A percentile compares a stretch with the other conserved stretches of the same genome.
Evolutionary conservation across 176 grass and related monocot genomes (phyloP).

Genomic region (Oryza punctata): DNA sequence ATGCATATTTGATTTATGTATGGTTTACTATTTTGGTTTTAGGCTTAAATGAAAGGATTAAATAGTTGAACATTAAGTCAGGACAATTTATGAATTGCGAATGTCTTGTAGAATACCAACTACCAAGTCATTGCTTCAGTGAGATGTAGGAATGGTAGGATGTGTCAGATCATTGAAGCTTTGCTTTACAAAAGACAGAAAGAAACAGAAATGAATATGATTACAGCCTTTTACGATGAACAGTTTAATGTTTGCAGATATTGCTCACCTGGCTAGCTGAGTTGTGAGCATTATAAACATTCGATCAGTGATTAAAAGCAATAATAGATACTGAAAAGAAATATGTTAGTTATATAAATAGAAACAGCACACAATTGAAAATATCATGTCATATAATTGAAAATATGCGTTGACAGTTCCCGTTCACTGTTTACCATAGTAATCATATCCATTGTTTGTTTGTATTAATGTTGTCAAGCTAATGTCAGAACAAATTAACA

Average conservation of each 20-base stretch:
- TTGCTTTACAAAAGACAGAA: slow-evolving; percentile 12
- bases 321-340: slow-evolving; percentile 1
- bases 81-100: slow-evolving; percentile 26
- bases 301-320: not conserved
- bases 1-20: slow-evolving; percentile 22
- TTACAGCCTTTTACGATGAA: slow-evolving; percentile 24
- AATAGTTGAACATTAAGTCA: slow-evolving; percentile 20
- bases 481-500: slow-evolving; percentile 22
- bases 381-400: not conserved
- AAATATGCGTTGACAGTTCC: not conserved
- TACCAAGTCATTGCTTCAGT: slow-evolving; percentile 12
- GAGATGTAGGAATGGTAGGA: not conserved
- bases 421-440: not conserved
- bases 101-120: slow-evolving; percentile 14
- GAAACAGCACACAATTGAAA: not conserved
- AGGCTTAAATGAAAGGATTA: slow-evolving; percentile 19
- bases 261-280: not conserved
- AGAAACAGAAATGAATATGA: not conserved
- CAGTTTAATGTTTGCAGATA: slow-evolving; percentile 15
- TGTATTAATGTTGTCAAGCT: not conserved
- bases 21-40: not conserved
- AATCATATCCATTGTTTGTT: not conserved
- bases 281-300: slow-evolving; percentile 11
- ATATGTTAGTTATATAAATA: not conserved
- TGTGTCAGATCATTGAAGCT: not conserved